Base-by-base conservation (phyloP, 1,284 basidiomycete species). In the Marasmius oreades region DNA sequence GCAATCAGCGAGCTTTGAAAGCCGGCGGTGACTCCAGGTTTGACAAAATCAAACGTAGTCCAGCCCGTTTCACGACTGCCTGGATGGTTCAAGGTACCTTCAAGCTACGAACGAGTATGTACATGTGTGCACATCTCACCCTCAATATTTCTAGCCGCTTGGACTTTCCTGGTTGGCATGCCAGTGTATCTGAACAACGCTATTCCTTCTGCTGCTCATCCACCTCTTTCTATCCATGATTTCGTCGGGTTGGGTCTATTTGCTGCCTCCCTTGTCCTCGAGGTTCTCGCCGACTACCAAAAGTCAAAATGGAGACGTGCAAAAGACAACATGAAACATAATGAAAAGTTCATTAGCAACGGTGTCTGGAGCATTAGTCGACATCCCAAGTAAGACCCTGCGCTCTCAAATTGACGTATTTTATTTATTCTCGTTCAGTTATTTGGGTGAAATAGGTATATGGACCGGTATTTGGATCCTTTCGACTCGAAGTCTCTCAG, bases 361-460 rank as follows among this genome's bases (percentile, higher is more conserved):
- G 90, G 91, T 0, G 70, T 92, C 10, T 93, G 90, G 90, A 73
- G 78, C 39, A 70, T 85, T 57, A 86, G 82, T 59, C 73, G 91
- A 34, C 90, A 92, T 64, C 90, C 90, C 34, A 92, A 92, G 88
- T 90, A 68, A 51, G 79, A 69, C 10, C 56, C 67, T 31, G 52
- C 43, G 10, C 55, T 51, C 46, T 10, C 8, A 31, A 2, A 11
- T 31, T 14, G 43, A 44, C 44, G 37, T 47, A 8, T 36, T 24
- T 12, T 2, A 46, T 51, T 22, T 33, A 14, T 46, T 46, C 3
- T 37, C 50, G 34, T 52, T 59, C 52, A 90, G 87, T 72, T 92
- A 92, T 68, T 79, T 90, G 34, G 89, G 86, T 23, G 90, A 93
- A 72, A 78, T 92, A 11, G 81, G 85, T 2, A 75, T 92, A 18